phyloP scores from a whole-genome alignment of 805 yeast species.

The Huiozyma naganishii region DNA sequence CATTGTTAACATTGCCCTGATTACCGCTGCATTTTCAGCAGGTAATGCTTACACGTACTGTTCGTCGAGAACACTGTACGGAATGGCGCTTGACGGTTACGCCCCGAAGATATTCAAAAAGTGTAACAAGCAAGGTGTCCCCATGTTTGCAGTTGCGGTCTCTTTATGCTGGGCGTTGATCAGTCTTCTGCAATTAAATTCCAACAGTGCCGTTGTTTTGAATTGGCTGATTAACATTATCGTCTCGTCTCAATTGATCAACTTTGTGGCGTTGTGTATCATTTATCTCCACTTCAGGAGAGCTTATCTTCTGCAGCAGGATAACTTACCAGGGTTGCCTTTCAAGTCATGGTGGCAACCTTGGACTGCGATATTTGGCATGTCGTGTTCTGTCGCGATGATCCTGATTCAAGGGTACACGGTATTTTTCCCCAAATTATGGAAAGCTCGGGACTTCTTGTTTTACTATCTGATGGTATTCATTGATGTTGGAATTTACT shows the following conservation, averaged over 20 bases:
- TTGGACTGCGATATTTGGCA: constrained; percentile 41
- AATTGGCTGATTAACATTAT: constrained; percentile 64
- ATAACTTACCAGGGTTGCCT: constrained; percentile 32
- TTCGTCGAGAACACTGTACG: constrained; percentile 58
- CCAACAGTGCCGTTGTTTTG: constrained; percentile 50
- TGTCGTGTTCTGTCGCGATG: constrained; percentile 39
- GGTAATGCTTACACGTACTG: constrained; percentile 75
- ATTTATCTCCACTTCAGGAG: constrained; percentile 54
- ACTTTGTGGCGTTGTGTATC: constrained; percentile 45
- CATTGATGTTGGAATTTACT: constrained; percentile 36
- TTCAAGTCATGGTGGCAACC: constrained; percentile 54
- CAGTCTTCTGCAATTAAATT: constrained; percentile 53
- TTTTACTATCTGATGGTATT: constrained; percentile 68
- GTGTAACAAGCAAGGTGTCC: constrained; percentile 61
- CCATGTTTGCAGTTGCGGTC: constrained; percentile 44
- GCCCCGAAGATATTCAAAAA: constrained; percentile 59
- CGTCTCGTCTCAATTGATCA: constrained; percentile 58
- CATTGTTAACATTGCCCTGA: constrained; percentile 66
- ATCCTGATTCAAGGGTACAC: constrained; percentile 55
- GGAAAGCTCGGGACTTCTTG: constrained; percentile 53
- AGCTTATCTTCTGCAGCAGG: constrained; percentile 45
- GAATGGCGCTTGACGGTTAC: constrained; percentile 58
- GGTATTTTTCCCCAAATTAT: constrained; percentile 55
- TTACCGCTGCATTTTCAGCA: constrained; percentile 70
- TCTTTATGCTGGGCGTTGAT: constrained; percentile 51